Evolutionary conservation across 1,139 yeast genomes (phyloP), one percentile per base, ranked within the genome.

Genomic region (Taphrina confusa): DNA sequence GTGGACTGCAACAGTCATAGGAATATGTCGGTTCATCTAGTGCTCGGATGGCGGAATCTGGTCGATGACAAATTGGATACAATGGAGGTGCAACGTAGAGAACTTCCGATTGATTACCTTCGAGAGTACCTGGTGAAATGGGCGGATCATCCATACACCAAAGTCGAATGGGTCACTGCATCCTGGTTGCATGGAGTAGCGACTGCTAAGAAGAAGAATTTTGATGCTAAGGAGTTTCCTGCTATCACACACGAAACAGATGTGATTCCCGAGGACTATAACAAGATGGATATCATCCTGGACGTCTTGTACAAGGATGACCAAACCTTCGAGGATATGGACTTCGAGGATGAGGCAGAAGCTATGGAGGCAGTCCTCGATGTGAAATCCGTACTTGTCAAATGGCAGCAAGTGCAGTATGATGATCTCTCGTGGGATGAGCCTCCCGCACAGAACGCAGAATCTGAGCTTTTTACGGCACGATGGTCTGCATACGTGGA

Each of bases 391-490:
- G 62, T 57, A n/a, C 57, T 52, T 27, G 65, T 55, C 27, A 65
- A 65, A 47, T 66, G 66, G 65, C 61, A 61, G 37, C 67, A 60
- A 11, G 60, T 63, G 16, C 46, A 62, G 16, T 65, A 65, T 54
- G 51, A 55, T 30, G 66, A 65, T 23, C 46, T 63, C 30, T 31
- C 46, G 30, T 65, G 67, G 67, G 66, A 63, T 6, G 44, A 28
- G 5, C 65, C 66, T n/a, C 34, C 57, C 20, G 16, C 23, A 6
- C 14, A n/a, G 25, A 11, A 36, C 20, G 14, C 40, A 5, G 18
- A 42, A 3, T 12, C 28, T 14, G 58, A 54, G 11, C 8, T 42
- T 12, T 20, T 20, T 20, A 14, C 6, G 6, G 55, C 39, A 9
- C 45, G 62, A 11, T 63, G 64, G 57, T 52, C 23, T 1, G 63